These are phyloP conservation scores for Pichia heedii DNA, from an alignment of 805 yeast species.

Conservation along the genomic window DNA sequence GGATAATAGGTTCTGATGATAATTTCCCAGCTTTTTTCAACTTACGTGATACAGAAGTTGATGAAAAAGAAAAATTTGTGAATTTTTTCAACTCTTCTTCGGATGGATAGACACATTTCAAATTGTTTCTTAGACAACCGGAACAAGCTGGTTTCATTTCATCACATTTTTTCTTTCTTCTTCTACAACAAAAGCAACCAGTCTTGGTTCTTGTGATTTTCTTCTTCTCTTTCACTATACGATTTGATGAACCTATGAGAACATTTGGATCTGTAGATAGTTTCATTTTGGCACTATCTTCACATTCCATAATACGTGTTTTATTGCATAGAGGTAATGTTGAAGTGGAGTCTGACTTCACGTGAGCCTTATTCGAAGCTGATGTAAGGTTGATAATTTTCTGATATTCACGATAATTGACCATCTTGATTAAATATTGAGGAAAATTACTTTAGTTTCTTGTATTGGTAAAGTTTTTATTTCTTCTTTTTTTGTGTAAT, in stretches of 20 bases:
- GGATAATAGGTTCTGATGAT: slow-evolving; percentile 1
- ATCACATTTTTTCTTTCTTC: slow-evolving; percentile 32
- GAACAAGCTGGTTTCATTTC: slow-evolving; percentile 28
- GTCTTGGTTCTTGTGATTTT: slow-evolving; percentile 30
- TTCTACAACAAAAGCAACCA: slow-evolving; percentile 32
- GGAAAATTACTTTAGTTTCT: too few relatives aligned
- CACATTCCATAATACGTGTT: not conserved
- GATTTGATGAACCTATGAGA: not conserved
- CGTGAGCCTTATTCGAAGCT: not conserved
- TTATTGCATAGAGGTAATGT: not conserved
- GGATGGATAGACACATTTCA: slow-evolving; percentile 28
- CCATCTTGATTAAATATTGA: slow-evolving; percentile 15
- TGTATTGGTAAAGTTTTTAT: too few relatives aligned
- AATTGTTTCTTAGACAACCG: slow-evolving; percentile 27
- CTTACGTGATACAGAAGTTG: not conserved
- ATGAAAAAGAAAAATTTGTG: slow-evolving; percentile 2
- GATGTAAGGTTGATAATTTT: slow-evolving; percentile 16
- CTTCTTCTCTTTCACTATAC: slow-evolving; percentile 12
- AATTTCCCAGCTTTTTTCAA: not conserved
- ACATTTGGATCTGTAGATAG: not conserved
- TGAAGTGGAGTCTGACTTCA: slow-evolving; percentile 13
- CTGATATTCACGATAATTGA: slow-evolving; percentile 27
- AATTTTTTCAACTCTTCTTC: slow-evolving; percentile 12
- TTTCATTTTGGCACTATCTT: not conserved
- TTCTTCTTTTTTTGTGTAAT: too few relatives aligned